Conservation (phyloP, 176 grass and related monocot genomes). For the Oryza rufipogon region DNA sequence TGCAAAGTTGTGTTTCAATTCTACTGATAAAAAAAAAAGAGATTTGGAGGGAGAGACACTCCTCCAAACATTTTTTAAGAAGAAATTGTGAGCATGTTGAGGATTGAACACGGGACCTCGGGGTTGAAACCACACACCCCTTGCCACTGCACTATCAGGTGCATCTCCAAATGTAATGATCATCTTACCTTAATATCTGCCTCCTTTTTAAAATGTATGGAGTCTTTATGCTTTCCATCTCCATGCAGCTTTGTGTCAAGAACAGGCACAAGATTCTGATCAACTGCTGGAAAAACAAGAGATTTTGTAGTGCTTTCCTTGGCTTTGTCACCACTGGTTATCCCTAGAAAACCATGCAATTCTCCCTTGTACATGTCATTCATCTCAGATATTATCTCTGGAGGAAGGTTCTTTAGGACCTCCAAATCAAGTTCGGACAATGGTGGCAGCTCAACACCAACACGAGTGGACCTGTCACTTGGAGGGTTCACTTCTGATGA, state of each 20-base stretch:
- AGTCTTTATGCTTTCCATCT: constrained; percentile 24
- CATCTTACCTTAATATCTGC: constrained; percentile 42
- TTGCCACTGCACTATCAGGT: too few species aligned
- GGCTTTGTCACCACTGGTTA: constrained; percentile 26
- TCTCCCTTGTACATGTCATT: constrained; percentile 83
- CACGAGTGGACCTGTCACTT: constrained; percentile 54
- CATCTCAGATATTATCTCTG: constrained; percentile 89
- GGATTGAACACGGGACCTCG: too few species aligned
- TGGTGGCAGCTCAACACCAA: constrained; percentile 58
- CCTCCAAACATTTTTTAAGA: too few species aligned
- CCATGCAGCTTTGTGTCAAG: constrained; percentile 13
- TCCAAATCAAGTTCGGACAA: constrained; percentile 80
- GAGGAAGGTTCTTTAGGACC: constrained; percentile 83
- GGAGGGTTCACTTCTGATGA: constrained; percentile 29
- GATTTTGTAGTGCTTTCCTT: constrained; percentile 42
- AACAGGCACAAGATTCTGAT: constrained; percentile 28
- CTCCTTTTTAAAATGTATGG: constrained; percentile 12
- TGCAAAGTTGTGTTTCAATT: constrained; percentile 30
- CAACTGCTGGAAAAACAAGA: constrained; percentile 25
- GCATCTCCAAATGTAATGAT: neutral
- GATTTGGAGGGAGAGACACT: too few species aligned
- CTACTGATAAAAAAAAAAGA: too few species aligned
- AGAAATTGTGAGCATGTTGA: too few species aligned
- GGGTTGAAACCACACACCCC: too few species aligned
- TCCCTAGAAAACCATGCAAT: constrained; percentile 61